Percentiles rank a stretch among this genome's conserved stretches.
These are phyloP conservation scores for Escallonia herrerae DNA, from an alignment of 129 eudicot genomes.

Conservation along the genomic window DNA sequence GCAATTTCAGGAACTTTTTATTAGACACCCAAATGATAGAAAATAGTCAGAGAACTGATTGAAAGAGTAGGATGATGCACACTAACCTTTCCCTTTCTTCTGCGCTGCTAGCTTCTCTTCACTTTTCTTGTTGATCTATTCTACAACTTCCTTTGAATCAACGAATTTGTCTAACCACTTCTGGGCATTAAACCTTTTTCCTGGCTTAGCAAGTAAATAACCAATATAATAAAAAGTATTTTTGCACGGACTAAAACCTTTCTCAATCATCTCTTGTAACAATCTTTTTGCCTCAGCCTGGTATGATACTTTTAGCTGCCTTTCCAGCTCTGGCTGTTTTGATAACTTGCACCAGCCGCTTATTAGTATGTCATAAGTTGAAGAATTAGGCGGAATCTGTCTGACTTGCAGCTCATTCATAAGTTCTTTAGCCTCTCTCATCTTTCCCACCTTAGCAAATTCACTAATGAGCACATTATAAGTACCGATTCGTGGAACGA, in stretches of 20 bases:
- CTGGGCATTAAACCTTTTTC: constrained; percentile 43
- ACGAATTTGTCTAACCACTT: constrained; percentile 18
- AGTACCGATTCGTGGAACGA: constrained; percentile 60
- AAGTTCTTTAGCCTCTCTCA: constrained; percentile 88
- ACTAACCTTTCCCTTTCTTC: constrained; percentile 6
- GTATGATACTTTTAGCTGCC: constrained; percentile 37
- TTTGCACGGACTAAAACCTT: constrained; percentile 64
- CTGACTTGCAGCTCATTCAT: constrained; percentile 87
- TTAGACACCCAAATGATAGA: too few relatives aligned
- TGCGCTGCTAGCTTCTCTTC: constrained; percentile 13
- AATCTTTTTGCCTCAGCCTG: constrained; percentile 52
- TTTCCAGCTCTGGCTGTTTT: constrained; percentile 41
- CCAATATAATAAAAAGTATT: constrained; percentile 43
- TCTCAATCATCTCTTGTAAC: constrained; percentile 70
- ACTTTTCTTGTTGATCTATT: background rate
- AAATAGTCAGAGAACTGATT: too few relatives aligned
- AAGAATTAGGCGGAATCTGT: constrained; percentile 58
- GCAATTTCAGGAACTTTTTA: too few relatives aligned
- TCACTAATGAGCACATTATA: constrained; percentile 70
- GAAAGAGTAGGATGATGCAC: too few relatives aligned
- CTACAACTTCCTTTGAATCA: constrained; percentile 12
- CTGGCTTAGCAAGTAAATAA: constrained; percentile 35
- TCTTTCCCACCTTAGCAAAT: constrained; percentile 78
- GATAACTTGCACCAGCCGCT: constrained; percentile 77
- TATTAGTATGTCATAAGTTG: constrained; percentile 81